Conservation (phyloP, 257 asterid species). For the Cynanchum wilfordii region DNA sequence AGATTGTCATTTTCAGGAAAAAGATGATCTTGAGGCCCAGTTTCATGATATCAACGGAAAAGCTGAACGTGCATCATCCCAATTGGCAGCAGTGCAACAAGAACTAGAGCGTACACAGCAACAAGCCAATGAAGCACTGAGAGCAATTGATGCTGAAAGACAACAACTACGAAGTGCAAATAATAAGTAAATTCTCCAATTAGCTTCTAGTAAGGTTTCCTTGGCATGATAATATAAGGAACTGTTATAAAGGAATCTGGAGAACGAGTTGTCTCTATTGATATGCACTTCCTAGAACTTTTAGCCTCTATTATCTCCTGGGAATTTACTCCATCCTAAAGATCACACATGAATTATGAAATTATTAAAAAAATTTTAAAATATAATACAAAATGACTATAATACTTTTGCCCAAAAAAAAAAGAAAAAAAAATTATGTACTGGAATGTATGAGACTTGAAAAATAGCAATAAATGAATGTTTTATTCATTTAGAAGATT, state of each 20-base stretch:
- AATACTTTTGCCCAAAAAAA: too few species aligned
- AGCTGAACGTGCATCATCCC: slow-evolving; percentile 73
- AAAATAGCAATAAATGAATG: too few species aligned
- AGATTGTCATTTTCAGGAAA: slow-evolving; percentile 57
- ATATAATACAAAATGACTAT: too few species aligned
- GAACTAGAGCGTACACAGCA: slow-evolving; percentile 89
- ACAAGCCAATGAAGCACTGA: slow-evolving; percentile 88
- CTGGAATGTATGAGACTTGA: too few species aligned
- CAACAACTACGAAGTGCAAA: slow-evolving; percentile 88
- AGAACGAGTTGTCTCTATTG: background rate
- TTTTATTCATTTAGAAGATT: too few species aligned
- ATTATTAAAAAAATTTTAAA: too few species aligned
- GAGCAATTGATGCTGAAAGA: slow-evolving; percentile 86
- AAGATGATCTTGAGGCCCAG: slow-evolving; percentile 88
- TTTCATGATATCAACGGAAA: slow-evolving; percentile 72
- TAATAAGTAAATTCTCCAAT: slow-evolving; percentile 58
- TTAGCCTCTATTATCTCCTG: background rate
- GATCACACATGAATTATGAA: too few species aligned
- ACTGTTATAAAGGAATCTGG: background rate
- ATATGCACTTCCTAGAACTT: background rate
- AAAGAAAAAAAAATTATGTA: too few species aligned
- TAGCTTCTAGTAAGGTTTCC: background rate
- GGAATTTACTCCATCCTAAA: background rate
- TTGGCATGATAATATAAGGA: background rate
- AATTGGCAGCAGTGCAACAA: slow-evolving; percentile 69